Base-by-base conservation (phyloP, 352 stramenopile species). In the Phytopythium aichiense region DNA sequence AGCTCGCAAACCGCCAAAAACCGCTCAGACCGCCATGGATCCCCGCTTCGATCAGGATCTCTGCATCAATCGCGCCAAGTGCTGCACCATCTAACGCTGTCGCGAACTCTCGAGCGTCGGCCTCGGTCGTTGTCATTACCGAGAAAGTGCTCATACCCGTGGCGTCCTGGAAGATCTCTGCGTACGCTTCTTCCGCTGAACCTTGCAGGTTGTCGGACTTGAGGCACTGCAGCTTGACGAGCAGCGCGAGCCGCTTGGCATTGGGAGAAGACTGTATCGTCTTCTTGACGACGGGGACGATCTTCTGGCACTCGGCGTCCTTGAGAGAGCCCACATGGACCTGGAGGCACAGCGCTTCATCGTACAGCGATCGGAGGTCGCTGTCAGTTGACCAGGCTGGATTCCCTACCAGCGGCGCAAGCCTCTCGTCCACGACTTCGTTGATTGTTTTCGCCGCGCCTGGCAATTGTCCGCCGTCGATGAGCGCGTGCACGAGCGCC, bases 251-350 rank as follows among this genome's bases (percentile, higher is more conserved):
- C 9, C 76, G 71, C 46, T 84, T 88, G 57, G 57, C 84, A 2
- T 57, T 74, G n/a, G 66, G 53, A 9, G 48, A 45, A 8, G 58
- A 30, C 50, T 58, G 67, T 0, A 77, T 51, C 35, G 59, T 35
- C 30, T 86, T 86, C 61, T 84, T 90, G 38, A 87, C 67, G 23
- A 70, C 82, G 3, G 78, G 67, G n/a, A 87, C 35, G 25, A 90
- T 79, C 53, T 91, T 92, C 63, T 91, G 81, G 28, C 83, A 92
- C 48, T 92, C 85, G 5, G 74, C 52, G 38, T 92, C 84, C 63
- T 94, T 89, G 30, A 94, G 75, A 0, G 79, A 86, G 0, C 81
- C 83, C 22, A 94, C 62, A 49, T 95, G 82, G 2, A 94, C 64
- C 69, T 90, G 83, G 8, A 90, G 58, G 6, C 77, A 63, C 28